A percentile compares a stretch with the other conserved stretches of the same genome.
phyloP scores from a whole-genome alignment of 768 basidiomycete species.

The Suillus weaverae region DNA sequence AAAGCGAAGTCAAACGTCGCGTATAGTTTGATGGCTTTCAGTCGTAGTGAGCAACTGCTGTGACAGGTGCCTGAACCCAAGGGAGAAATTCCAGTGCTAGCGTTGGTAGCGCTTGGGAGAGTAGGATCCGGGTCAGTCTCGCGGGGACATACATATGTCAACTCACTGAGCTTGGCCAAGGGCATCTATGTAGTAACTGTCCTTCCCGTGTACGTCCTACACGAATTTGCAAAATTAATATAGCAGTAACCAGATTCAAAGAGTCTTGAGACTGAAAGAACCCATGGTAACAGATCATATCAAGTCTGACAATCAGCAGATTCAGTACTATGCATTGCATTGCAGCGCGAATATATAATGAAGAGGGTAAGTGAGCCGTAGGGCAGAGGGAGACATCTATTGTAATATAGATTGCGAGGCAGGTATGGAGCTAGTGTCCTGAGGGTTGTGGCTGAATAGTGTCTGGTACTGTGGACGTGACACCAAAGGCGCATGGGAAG shows the following conservation, averaged over 20 bases:
- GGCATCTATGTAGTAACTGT: background rate
- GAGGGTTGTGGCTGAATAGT: conserved; percentile 4
- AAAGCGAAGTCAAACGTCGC: background rate
- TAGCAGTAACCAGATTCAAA: background rate
- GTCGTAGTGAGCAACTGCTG: background rate
- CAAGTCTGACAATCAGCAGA: background rate
- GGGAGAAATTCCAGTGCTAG: background rate
- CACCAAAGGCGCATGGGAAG: background rate
- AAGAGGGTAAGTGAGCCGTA: conserved; percentile 28
- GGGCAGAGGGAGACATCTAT: background rate
- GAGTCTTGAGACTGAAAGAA: background rate
- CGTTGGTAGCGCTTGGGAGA: background rate
- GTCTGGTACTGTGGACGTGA: background rate
- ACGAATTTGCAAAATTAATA: background rate
- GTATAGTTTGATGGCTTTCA: background rate
- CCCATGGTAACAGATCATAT: background rate
- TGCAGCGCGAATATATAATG: conserved; percentile 35
- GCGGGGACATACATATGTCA: background rate
- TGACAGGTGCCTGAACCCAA: background rate
- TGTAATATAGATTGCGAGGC: background rate
- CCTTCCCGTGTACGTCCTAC: background rate
- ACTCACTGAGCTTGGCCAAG: background rate
- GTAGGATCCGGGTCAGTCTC: background rate
- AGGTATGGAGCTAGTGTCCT: conserved; percentile 4
- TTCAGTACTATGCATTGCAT: conserved; percentile 32